Evolutionary conservation across 1,284 basidiomycete species (phyloP), one percentile per base, ranked within the genome.

Genomic region (Puccinia brachypodii): DNA sequence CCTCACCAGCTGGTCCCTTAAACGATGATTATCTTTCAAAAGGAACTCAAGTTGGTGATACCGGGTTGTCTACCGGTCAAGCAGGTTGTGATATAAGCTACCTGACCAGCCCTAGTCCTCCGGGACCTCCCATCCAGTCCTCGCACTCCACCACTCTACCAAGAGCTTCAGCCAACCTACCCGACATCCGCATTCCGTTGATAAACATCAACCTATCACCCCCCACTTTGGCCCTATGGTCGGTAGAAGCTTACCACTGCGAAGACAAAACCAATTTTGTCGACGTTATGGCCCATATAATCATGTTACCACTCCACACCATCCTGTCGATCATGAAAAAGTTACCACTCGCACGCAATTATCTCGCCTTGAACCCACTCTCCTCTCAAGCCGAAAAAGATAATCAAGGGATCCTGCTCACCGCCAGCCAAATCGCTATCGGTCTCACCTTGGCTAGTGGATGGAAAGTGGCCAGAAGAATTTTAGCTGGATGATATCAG

Each of bases 281-380:
- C 31, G 31, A 64, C 7, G 4, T 64, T 9, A 38, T 64, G n/a
- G 62, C 19, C 8, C 62, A 64, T 40, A 13, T 64, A 31, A 36
- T 64, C 62, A n/a, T 64, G 13, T 38, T 64, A 64, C 62, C 62
- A 33, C 31, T 64, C 19, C 62, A 64, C 62, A 64, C 62, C n/a
- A 31, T n/a, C 62, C 36, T 64, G 36, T 25, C 62, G n/a, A 64
- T 64, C 36, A 36, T 40, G 9, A 33, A 40, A 28, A 36, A 64
- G 62, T 36, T 64, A 36, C 62, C 62, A 38, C 13, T 33, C 31
- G 31, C 22, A 4, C 28, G 62, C 31, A 16, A 28, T 28, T 31
- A 40, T 64, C 62, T 33, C 31, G 31, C 9, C 36, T 64, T 64
- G 31, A 64, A 33, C 62, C 62, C 62, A 64, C 62, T 64, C 31